Evolutionary conservation across 176 grass and related monocot species (phyloP).

Genomic region (Eremochloa ophiuroides): DNA sequence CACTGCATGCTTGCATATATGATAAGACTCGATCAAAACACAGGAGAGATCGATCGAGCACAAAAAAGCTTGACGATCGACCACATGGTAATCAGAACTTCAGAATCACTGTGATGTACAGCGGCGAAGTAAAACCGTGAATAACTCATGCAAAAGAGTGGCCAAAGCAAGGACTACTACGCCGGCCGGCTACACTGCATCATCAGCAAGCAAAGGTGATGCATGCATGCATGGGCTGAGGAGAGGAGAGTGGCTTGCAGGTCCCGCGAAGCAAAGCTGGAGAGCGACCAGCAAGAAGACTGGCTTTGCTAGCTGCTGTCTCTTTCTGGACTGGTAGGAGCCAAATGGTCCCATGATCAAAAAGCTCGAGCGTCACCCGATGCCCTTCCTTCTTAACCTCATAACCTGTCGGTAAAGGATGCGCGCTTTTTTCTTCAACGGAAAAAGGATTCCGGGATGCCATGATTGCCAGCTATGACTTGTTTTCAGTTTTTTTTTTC

Average conservation of each 20-base stretch:
- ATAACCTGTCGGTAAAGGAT: slow-evolving; percentile 6
- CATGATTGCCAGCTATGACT: not conserved
- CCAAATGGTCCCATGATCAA: not conserved
- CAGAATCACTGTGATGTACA: not conserved
- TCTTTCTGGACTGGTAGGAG: not conserved
- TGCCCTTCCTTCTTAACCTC: no score
- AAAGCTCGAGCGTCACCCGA: not conserved
- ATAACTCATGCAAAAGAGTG: no score
- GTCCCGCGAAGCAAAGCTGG: no score
- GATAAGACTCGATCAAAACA: not conserved
- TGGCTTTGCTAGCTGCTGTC: not conserved
- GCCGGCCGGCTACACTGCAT: no score
- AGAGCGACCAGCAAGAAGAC: no score
- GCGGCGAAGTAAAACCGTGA: no score
- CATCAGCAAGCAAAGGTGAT: no score
- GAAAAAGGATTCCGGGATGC: not conserved
- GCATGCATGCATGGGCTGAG: no score
- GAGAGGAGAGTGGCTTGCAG: no score
- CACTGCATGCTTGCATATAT: not conserved
- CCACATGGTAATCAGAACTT: no score
- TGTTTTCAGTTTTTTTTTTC: not conserved
- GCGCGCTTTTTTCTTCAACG: not conserved
- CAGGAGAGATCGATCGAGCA: not conserved
- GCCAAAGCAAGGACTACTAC: no score
- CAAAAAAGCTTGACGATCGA: no score